These are phyloP conservation scores for Aureobasidium sp. DNA, from an alignment of 2,329 filamentous ascomycete species.

Conservation along the genomic window DNA sequence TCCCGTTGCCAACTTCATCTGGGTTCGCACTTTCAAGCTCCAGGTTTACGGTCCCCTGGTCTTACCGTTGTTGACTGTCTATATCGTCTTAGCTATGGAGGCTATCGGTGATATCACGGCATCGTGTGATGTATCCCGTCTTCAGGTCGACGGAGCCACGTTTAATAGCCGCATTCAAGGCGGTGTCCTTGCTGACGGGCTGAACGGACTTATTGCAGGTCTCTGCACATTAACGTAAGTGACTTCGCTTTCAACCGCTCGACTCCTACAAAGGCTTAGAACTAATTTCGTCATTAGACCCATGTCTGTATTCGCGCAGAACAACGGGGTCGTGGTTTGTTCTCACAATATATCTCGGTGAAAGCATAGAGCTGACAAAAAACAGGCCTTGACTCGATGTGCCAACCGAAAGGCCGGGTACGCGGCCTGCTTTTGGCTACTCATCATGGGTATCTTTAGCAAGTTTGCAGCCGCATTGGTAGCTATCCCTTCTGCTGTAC, in stretches of 20 bases:
- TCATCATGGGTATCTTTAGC: conserved; percentile 74
- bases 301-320: conserved; percentile 62
- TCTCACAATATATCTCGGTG: neutral
- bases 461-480: conserved; percentile 77
- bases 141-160: conserved; percentile 63
- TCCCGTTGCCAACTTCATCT: conserved; percentile 67
- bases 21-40: conserved; percentile 71
- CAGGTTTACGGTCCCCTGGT: conserved; percentile 67
- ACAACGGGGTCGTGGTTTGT: conserved; percentile 54
- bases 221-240: conserved; percentile 63
- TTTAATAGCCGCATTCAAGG: conserved; percentile 76
- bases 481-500: conserved; percentile 55
- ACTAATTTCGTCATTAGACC: neutral
- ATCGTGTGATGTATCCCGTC: conserved; percentile 70
- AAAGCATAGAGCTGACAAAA: neutral
- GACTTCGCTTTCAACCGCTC: neutral
- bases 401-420: conserved; percentile 77
- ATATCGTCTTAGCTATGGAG: conserved; percentile 68
- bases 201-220: conserved; percentile 68
- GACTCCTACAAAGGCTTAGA: neutral
- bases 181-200: conserved; percentile 68
- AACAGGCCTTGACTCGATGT: conserved; percentile 66
- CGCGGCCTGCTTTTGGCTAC: conserved; percentile 67
- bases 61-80: conserved; percentile 56
- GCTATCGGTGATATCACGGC: conserved; percentile 64